Base-by-base conservation (phyloP, 2,329 filamentous ascomycete species). In the Madurella mycetomatis region DNA sequence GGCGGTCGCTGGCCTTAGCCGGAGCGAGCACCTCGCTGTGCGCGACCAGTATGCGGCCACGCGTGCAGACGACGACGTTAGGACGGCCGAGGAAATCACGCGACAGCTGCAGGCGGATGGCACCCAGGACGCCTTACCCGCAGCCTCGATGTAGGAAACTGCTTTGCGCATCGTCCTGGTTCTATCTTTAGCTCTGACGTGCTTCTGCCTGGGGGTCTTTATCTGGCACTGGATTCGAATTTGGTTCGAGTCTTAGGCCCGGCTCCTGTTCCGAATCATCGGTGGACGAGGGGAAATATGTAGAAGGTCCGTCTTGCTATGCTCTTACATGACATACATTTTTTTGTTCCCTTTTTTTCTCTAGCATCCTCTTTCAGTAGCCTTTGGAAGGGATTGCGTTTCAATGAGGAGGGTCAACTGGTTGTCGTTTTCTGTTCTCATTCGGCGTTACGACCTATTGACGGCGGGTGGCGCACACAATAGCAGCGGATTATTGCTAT, bases 11-110 rank as follows among this genome's bases (percentile, higher is more conserved):
- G 59, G 64, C 64, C 53, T 66, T 15, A 63, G 40, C 12, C 50
- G 63, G 30, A 60, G 56, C 31, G 59, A 62, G 30, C 57, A 59
- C 11, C 47, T 65, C 8, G 53, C 53, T 4, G 56, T 45, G 53
- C 13, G 44, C 12, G 59, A 60, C 31, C 50, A 51, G n/a, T 56
- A 59, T 47, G 63, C 13, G 64, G 66, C 51, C 44, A 58, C 53
- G 60, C 15, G 71, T 77, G 60, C 49, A 69, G 70, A 73, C 9
- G 73, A 78, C n/a, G 74, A 77, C 7, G 69, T 70, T 37, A 71
- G 74, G 51, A 71, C 75, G 8, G 74, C 76, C 2, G 80, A 82
- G 16, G 80, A 83, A 49, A 77, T 82, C 43, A 77, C 80, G 54
- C 70, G 77, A 41, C 80, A 83, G 61, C 65, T 83, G 54, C 76